Evolutionary conservation across 2,329 filamentous ascomycete species (phyloP), one percentile per base, ranked within the genome.

Genomic region (Anthostomella pinea): DNA sequence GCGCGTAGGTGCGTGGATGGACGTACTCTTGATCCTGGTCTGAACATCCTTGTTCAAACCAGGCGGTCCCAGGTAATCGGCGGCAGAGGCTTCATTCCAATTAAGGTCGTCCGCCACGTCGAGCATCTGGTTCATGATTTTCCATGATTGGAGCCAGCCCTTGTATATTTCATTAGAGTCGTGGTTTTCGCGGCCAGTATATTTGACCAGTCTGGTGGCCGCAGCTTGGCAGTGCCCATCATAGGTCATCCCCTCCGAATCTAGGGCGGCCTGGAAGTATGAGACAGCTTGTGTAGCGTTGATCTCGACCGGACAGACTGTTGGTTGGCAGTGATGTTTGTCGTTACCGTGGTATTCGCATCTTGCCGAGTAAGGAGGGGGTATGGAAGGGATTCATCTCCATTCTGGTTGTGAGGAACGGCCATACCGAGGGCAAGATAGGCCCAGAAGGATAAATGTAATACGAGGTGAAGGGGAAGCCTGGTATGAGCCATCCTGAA

Each of bases 121-220:
- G 13, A 33, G 30, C 15, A 33, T 14, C 19, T 33, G 19, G 30
- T 33, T 33, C 30, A 33, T 33, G 30, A 33, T 33, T 21, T 33
- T 33, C 30, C 30, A 33, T 6, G 30, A 33, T 14, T 33, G 30
- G 19, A 33, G 14, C 30, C 30, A 33, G 19, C 30, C 30, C 21
- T 24, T 33, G 21, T 33, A 33, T 19, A 33, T 33, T 6, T 24
- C 20, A 24, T 33, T 24, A n/a, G 19, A 11, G 15, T 33, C 19
- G 6, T 6, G 10, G 21, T 33, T 24, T 8, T 33, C 19, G 21
- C 30, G 24, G 9, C 30, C 30, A 33, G 23, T 21, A 21, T 33
- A 33, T 19, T 21, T 10, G 21, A 33, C 30, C 13, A 30, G 28
- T 3, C 28, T 14, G 28, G 28, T 30, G 16, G 28, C 28, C 7